Conservation (phyloP, 139 green algal species). For the Tetraselmis chui region DNA sequence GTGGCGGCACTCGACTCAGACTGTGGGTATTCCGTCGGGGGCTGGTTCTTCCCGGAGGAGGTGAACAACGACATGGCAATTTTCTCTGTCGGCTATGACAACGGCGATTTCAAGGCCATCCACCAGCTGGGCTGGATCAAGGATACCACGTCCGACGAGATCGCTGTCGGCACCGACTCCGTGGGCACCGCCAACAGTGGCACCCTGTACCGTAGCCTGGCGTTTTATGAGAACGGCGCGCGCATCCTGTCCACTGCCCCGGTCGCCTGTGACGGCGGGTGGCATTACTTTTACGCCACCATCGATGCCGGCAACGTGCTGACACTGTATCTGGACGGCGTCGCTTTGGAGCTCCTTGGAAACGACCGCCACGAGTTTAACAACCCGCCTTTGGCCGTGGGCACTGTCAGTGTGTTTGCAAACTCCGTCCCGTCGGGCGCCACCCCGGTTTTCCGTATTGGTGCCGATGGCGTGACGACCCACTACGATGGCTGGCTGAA, state of each 20-base stretch:
- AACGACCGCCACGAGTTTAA: not conserved
- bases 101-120: slow-evolving; percentile 3
- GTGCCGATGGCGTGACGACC: not conserved
- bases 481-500: slow-evolving; percentile 14
- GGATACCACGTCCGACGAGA: not conserved
- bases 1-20: slow-evolving; percentile 5
- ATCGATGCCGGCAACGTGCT: slow-evolving; percentile 6
- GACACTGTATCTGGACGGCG: slow-evolving; percentile 21
- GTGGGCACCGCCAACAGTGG: not conserved
- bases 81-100: slow-evolving; percentile 10
- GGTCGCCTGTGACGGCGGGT: slow-evolving; percentile 4
- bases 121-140: slow-evolving; percentile 20
- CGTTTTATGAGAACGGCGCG: slow-evolving; percentile 1
- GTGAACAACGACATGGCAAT: slow-evolving; percentile 13
- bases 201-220: slow-evolving; percentile 1
- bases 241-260: not conserved
- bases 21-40: slow-evolving; percentile 19
- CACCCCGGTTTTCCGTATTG: not conserved
- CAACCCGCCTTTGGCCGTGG: not conserved
- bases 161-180: slow-evolving; percentile 16
- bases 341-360: not conserved
- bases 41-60: slow-evolving; percentile 17
- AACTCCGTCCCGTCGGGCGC: not conserved
- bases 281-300: slow-evolving; percentile 19
- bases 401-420: slow-evolving; percentile 10